Base-by-base conservation (phyloP, 1,139 yeast species). In the Kurtzmaniella quercitrusa region DNA sequence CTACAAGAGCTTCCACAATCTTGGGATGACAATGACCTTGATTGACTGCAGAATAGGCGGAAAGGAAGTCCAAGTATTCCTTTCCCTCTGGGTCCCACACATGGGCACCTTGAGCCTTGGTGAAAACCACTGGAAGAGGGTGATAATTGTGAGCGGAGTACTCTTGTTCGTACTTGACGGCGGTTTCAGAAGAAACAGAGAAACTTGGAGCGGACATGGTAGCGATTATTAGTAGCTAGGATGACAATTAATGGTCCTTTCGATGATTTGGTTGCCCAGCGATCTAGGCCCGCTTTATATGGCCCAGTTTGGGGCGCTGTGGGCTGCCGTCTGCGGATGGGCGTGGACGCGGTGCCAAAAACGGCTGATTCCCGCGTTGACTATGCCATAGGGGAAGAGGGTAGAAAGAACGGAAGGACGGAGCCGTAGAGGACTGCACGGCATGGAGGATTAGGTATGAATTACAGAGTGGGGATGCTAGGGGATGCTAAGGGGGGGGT, bases 51-150 rank as follows among this genome's bases (percentile, higher is more conserved):
- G 96, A 89, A 68, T 91, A 91, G 8, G 98, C 96, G 27, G 94
- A 85, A 52, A 90, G 70, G 61, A 90, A 90, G 65, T 90, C 98
- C 53, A 90, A 70, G 63, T 86, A 86, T 59, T 85, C 89, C 41
- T 76, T 84, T 49, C 96, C 97, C 66, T 91, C 98, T 11, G 98
- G 97, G 61, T 93, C 98, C 97, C 97, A 91, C 33, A 93, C 97
- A 51, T 87, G 87, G 31, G 97, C 96, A 42, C 98, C 98, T 49
- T 66, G 53, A 16, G 96, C 98, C 61, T 77, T 82, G 56, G 87
- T 75, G 67, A 91, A 85, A 14, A 93, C 98, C 49, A 91, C 97
- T 11, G 98, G 98, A 53, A 91, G 72, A 45, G 98, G 98, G 66
- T 90, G 97, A 70, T 91, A 91, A 74, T 93, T 91, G 72, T 91